These are phyloP conservation scores for Delphinella strobiligena DNA, from an alignment of 2,329 filamentous ascomycete genomes.

Conservation along the genomic window DNA sequence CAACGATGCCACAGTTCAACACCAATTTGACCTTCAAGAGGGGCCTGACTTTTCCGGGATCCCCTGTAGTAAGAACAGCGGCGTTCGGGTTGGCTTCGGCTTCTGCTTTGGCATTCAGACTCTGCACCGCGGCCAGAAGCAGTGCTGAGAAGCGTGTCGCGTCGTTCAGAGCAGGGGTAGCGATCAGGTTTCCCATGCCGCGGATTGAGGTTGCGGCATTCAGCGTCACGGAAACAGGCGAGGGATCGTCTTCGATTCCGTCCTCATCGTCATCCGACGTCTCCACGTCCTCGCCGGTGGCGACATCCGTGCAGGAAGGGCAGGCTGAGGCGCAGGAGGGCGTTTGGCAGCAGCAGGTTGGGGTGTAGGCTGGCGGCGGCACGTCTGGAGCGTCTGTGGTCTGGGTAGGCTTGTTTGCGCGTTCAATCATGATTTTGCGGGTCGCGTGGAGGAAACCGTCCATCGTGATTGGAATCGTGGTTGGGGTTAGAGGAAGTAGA, in stretches of 20 bases:
- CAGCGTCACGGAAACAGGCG: conserved; percentile 36
- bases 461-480: conserved; percentile 12
- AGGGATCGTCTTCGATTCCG: conserved; percentile 15
- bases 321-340: neutral
- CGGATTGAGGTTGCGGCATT: conserved; percentile 36
- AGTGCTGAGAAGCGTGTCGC: conserved; percentile 32
- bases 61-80: conserved; percentile 32
- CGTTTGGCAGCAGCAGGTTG: neutral
- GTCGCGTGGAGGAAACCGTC: conserved; percentile 14
- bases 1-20: conserved; percentile 22
- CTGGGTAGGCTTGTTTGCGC: conserved; percentile 11
- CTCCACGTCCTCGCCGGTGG: conserved; percentile 14
- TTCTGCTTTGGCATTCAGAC: conserved; percentile 24
- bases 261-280: conserved; percentile 11
- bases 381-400: conserved; percentile 6
- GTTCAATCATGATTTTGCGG: conserved; percentile 15
- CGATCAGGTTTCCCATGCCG: conserved; percentile 39
- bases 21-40: conserved; percentile 35
- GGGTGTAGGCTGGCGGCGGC: conserved; percentile 17
- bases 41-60: conserved; percentile 25
- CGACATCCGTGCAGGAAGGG: conserved; percentile 3
- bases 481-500: too few relatives aligned
- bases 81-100: conserved; percentile 33
- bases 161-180: conserved; percentile 26
- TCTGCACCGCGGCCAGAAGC: conserved; percentile 33